phyloP scores from a whole-genome alignment of 108 stramenopile species.

The Cylindrotheca fusiformis region DNA sequence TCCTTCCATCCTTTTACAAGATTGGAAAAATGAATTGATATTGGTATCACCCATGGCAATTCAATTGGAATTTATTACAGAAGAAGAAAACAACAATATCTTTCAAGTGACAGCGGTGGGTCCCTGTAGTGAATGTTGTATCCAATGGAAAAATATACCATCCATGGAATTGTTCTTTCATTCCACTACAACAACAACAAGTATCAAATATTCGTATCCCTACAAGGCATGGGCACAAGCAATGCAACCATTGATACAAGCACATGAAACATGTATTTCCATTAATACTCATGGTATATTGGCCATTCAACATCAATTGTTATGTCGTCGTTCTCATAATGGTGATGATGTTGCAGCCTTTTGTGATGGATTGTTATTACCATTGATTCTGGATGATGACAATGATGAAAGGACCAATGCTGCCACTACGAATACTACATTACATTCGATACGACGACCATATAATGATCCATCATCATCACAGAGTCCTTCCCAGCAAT shows the following conservation, averaged over 20 bases:
- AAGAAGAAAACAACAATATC: neutral
- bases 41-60: neutral
- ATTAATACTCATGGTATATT: neutral
- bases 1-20: neutral
- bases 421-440: too few relatives aligned
- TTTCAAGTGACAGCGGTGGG: neutral
- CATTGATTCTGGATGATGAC: neutral
- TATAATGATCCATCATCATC: too few relatives aligned
- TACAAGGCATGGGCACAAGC: neutral
- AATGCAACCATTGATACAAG: neutral
- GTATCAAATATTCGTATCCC: neutral
- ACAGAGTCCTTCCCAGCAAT: too few relatives aligned
- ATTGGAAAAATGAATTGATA: neutral
- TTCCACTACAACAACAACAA: neutral
- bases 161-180: neutral
- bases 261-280: neutral
- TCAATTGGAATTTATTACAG: neutral
- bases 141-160: neutral
- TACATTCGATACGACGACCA: too few relatives aligned
- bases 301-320: conserved; percentile 1
- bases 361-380: neutral
- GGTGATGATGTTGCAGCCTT: neutral
- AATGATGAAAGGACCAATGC: too few relatives aligned
- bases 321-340: too few relatives aligned
- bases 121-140: neutral